Percentiles rank a stretch among this genome's conserved stretches.
phyloP scores from a whole-genome alignment of 2,329 filamentous ascomycete genomes.

The Corniculantispora saksenae region DNA sequence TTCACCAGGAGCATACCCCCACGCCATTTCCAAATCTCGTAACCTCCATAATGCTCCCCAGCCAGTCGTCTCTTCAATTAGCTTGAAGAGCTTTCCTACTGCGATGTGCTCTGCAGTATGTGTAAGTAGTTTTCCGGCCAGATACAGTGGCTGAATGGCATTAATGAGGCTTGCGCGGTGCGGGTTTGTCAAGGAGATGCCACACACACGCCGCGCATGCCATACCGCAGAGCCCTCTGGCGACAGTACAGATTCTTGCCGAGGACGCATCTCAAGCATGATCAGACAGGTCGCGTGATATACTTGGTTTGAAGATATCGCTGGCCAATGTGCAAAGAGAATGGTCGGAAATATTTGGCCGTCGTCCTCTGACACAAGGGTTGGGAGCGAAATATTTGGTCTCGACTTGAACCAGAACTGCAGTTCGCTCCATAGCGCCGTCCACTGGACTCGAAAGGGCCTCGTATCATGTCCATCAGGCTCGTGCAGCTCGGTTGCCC shows the following conservation, averaged over 20 bases:
- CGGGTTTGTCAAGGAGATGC: slow-evolving; percentile 52
- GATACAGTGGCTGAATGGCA: slow-evolving; percentile 53
- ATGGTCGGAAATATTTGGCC: slow-evolving; percentile 46
- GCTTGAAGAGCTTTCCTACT: slow-evolving; percentile 40
- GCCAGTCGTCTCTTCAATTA: slow-evolving; percentile 48
- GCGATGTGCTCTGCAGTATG: slow-evolving; percentile 40
- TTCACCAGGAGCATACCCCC: slow-evolving; percentile 29
- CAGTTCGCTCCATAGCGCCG: slow-evolving; percentile 46
- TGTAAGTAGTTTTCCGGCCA: slow-evolving; percentile 50
- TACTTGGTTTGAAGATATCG: slow-evolving; percentile 54
- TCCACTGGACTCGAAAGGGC: slow-evolving; percentile 43
- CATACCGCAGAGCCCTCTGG: slow-evolving; percentile 37
- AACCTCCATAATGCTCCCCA: slow-evolving; percentile 53
- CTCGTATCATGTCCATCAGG: slow-evolving; percentile 27
- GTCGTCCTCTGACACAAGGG: slow-evolving; percentile 25
- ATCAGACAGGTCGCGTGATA: slow-evolving; percentile 54
- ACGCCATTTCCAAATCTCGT: slow-evolving; percentile 44
- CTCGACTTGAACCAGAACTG: slow-evolving; percentile 47
- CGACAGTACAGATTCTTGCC: slow-evolving; percentile 26
- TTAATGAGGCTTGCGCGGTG: slow-evolving; percentile 53
- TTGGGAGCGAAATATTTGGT: slow-evolving; percentile 39
- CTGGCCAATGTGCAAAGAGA: slow-evolving; percentile 49
- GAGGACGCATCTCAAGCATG: slow-evolving; percentile 45
- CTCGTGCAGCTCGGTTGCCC: slow-evolving; percentile 40
- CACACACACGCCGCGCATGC: slow-evolving; percentile 52